phyloP scores from a whole-genome alignment of 495 filamentous ascomycete genomes.

The Hyaloscypha variabilis region DNA sequence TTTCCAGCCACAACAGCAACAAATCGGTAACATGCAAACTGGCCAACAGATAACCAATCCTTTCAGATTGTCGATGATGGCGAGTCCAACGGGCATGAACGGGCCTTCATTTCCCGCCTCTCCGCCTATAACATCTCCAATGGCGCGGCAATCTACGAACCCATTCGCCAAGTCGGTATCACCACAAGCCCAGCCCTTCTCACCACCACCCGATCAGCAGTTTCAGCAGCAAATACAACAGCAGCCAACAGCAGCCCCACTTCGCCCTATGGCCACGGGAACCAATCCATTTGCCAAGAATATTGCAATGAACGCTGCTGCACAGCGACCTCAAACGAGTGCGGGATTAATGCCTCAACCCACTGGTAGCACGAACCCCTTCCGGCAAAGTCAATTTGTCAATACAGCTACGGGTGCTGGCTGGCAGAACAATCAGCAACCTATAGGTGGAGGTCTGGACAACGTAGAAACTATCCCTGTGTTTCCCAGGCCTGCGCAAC shows the following conservation, averaged over 20 bases:
- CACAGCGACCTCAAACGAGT: conserved; percentile 46
- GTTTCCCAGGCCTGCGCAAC: conserved; percentile 76
- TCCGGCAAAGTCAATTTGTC: conserved; percentile 85
- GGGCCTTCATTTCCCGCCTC: conserved; percentile 28
- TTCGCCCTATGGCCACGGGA: conserved; percentile 65
- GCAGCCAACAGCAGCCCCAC: conserved; percentile 35
- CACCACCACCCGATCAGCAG: conserved; percentile 51
- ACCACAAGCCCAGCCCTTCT: conserved; percentile 49
- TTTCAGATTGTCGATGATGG: conserved; percentile 80
- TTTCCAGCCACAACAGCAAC: conserved; percentile 33
- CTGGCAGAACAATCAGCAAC: conserved; percentile 78
- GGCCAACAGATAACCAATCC: conserved; percentile 73
- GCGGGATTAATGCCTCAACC: conserved; percentile 57
- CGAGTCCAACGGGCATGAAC: conserved; percentile 34
- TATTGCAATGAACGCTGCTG: conserved; percentile 30
- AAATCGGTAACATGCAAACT: conserved; percentile 24
- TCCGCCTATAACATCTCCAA: conserved; percentile 40
- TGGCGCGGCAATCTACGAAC: conserved; percentile 76
- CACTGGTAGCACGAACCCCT: conserved; percentile 93
- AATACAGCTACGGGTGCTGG: conserved; percentile 84
- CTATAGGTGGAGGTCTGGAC: conserved; percentile 86
- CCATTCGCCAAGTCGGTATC: conserved; percentile 70
- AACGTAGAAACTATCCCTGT: conserved; percentile 78
- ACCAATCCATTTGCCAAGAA: conserved; percentile 72
- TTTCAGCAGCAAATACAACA: conserved; percentile 42